A percentile compares a stretch with the other conserved stretches of the same genome.
phyloP scores from a whole-genome alignment of 768 basidiomycete genomes.

The Holtermannia corniformis region DNA sequence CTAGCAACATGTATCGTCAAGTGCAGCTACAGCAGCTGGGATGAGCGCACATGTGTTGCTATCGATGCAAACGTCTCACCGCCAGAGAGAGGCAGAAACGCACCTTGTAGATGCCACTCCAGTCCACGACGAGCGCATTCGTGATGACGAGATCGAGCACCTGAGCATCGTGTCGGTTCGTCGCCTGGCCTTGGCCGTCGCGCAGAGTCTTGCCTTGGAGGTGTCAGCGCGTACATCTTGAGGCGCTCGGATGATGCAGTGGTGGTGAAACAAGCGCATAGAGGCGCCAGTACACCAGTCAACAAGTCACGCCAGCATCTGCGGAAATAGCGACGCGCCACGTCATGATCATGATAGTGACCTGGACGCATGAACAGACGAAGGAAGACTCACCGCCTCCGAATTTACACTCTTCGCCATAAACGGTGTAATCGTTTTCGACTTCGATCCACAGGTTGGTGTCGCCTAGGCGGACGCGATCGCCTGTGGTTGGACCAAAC shows the following conservation, averaged over 20 bases:
- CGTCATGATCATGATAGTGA: background rate
- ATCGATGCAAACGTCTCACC: too few relatives aligned
- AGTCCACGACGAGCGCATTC: conserved; percentile 88
- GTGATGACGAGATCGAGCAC: conserved; percentile 88
- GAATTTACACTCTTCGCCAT: conserved; percentile 97
- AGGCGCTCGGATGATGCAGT: background rate
- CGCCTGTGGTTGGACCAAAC: conserved; percentile 91
- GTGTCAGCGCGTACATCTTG: too few relatives aligned
- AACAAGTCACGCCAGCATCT: background rate
- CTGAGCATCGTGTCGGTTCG: conserved; percentile 56
- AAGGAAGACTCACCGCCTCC: conserved; percentile 60
- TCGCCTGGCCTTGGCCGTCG: conserved; percentile 94
- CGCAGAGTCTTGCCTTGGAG: conserved; percentile 84
- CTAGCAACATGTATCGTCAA: background rate
- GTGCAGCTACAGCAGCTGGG: too few relatives aligned
- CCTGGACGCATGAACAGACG: background rate
- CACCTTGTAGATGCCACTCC: conserved; percentile 91
- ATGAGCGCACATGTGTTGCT: too few relatives aligned
- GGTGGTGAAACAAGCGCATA: background rate
- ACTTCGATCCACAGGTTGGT: conserved; percentile 85
- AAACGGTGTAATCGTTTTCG: conserved; percentile 76
- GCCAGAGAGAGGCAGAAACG: background rate
- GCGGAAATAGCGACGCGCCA: background rate
- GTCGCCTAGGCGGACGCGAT: conserved; percentile 79
- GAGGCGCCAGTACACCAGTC: background rate